Conservation (phyloP, 2,329 filamentous ascomycete species). For the Metarhizium robertsii region DNA sequence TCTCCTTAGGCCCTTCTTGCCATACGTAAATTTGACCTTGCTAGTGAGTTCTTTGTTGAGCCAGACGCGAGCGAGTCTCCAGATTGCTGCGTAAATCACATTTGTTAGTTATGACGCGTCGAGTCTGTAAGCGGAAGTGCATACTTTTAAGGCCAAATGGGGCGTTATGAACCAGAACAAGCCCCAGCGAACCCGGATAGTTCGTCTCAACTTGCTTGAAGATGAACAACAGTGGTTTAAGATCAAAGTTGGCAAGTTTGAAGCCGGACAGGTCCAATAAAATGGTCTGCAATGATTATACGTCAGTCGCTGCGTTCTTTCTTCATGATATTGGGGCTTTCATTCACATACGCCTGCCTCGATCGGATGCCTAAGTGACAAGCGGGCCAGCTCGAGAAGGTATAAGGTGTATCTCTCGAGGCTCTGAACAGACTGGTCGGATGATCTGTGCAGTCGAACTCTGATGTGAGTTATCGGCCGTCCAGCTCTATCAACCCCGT, state of each 20-base stretch:
- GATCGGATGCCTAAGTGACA: constrained; percentile 63
- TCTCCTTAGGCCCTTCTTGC: constrained; percentile 60
- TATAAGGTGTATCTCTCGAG: constrained; percentile 80
- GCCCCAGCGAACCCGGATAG: constrained; percentile 78
- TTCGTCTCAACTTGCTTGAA: constrained; percentile 95
- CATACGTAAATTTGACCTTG: constrained; percentile 82
- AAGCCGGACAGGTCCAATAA: constrained; percentile 70
- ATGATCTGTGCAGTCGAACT: constrained; percentile 64
- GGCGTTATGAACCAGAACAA: constrained; percentile 80
- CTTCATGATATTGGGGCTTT: background rate
- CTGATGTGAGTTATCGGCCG: constrained; percentile 74
- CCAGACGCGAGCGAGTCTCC: constrained; percentile 85
- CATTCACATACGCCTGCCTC: constrained; percentile 68
- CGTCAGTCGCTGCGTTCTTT: constrained; percentile 1
- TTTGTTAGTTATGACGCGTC: background rate
- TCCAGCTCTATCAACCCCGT: constrained; percentile 69
- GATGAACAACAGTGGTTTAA: constrained; percentile 88
- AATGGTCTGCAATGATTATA: constrained; percentile 33
- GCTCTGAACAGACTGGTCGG: constrained; percentile 66
- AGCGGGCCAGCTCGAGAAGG: constrained; percentile 77
- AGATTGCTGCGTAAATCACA: constrained; percentile 49
- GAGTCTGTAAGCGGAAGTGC: constrained; percentile 18
- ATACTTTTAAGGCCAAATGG: constrained; percentile 83
- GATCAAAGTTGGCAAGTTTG: constrained; percentile 86
- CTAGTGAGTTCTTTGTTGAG: constrained; percentile 81